Evolutionary conservation across 2,329 filamentous ascomycete genomes (phyloP).

Genomic region (Boeremia exigua): DNA sequence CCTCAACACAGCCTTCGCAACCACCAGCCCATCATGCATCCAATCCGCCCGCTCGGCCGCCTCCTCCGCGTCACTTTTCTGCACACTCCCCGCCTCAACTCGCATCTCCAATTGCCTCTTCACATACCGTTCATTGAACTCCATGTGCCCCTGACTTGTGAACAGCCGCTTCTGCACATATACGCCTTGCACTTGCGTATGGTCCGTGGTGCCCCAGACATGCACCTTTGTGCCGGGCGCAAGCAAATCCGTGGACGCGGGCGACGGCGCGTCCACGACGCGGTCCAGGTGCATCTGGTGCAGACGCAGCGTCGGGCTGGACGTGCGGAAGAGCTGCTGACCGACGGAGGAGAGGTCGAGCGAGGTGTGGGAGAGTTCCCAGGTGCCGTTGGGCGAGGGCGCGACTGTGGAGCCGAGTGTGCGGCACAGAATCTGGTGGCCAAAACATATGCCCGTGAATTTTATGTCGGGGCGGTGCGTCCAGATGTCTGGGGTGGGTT

Average conservation of each 20-base stretch:
- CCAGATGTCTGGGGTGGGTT: conserved; percentile 54
- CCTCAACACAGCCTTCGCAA: conserved; percentile 39
- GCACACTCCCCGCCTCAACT: conserved; percentile 52
- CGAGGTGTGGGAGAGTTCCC: conserved; percentile 55
- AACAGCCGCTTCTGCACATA: conserved; percentile 56
- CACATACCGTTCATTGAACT: conserved; percentile 56
- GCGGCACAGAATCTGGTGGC: conserved; percentile 56
- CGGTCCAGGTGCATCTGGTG: conserved; percentile 59
- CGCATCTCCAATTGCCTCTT: conserved; percentile 53
- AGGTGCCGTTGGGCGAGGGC: conserved; percentile 49
- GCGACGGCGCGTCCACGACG: conserved; percentile 46
- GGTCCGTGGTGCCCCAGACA: conserved; percentile 56
- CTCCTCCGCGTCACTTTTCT: conserved; percentile 45
- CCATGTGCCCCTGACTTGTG: conserved; percentile 56
- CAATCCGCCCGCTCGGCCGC: conserved; percentile 40
- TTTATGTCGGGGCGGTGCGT: conserved; percentile 57
- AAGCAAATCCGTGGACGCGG: conserved; percentile 27
- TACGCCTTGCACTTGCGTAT: conserved; percentile 54
- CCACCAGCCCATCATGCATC: conserved; percentile 39
- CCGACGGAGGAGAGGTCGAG: conserved; percentile 51
- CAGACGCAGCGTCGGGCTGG: conserved; percentile 45
- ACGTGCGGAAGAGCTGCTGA: conserved; percentile 49
- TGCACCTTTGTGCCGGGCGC: conserved; percentile 53
- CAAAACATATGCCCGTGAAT: conserved; percentile 57
- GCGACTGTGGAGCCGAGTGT: conserved; percentile 51